These are phyloP conservation scores for Arabis alpina DNA, from an alignment of 345 rosid genomes.

Conservation along the genomic window DNA sequence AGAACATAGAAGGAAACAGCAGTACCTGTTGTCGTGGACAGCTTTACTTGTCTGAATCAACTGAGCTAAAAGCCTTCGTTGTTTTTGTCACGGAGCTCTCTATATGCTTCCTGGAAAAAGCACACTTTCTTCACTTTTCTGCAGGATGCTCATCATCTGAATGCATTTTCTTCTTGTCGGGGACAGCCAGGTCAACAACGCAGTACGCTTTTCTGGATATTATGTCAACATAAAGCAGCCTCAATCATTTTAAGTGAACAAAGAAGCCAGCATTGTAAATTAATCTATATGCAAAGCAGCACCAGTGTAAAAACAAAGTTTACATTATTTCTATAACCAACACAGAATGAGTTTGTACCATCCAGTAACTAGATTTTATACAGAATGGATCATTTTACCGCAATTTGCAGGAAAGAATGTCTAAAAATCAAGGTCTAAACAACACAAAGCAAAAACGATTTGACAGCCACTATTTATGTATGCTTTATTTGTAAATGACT, in stretches of 20 bases:
- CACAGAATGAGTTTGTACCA: slow-evolving; percentile 24
- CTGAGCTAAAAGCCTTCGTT: slow-evolving; percentile 26
- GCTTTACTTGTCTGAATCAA: slow-evolving; percentile 43
- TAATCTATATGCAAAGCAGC: slow-evolving; percentile 4
- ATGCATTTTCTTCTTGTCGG: slow-evolving; percentile 38
- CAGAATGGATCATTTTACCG: background rate
- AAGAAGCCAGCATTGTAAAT: background rate
- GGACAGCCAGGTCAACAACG: slow-evolving; percentile 37
- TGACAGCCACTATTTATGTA: slow-evolving; percentile 5
- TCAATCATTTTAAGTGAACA: slow-evolving; percentile 27
- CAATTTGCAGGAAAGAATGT: background rate
- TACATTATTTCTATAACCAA: slow-evolving; percentile 15
- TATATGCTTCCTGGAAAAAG: slow-evolving; percentile 29
- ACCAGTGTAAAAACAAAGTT: slow-evolving; percentile 9
- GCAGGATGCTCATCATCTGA: slow-evolving; percentile 30
- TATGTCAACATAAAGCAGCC: slow-evolving; percentile 20
- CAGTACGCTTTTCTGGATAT: slow-evolving; percentile 18
- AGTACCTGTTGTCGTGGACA: slow-evolving; percentile 42
- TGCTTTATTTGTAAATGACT: slow-evolving; percentile 15
- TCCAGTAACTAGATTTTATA: slow-evolving; percentile 18
- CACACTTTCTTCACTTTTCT: slow-evolving; percentile 37
- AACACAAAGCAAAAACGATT: slow-evolving; percentile 4
- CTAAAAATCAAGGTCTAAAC: slow-evolving; percentile 13
- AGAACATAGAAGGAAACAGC: slow-evolving; percentile 18
- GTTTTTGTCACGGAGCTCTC: slow-evolving; percentile 40